Percentiles rank a stretch among this genome's conserved stretches.
Evolutionary conservation across 352 stramenopile genomes (phyloP).

Genomic region (Phytophthora multivora): DNA sequence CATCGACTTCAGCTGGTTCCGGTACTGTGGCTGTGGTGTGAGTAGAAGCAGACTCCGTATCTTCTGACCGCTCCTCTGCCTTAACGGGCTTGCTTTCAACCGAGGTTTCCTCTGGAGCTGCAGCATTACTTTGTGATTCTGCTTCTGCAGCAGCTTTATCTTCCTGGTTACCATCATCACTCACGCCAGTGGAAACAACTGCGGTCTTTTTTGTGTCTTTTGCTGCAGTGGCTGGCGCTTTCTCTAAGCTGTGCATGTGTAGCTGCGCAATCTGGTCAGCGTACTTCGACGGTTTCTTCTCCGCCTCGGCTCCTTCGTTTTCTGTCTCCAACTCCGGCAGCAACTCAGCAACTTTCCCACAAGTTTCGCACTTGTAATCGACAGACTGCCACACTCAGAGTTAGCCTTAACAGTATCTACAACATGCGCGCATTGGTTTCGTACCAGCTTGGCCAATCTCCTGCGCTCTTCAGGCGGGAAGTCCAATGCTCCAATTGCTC

Average conservation of each 20-base stretch:
- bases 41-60: not conserved
- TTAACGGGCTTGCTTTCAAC: constrained; percentile 8
- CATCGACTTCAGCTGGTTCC: constrained; percentile 4
- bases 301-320: constrained; percentile 18
- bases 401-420: too few relatives aligned
- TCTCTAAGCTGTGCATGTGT: constrained; percentile 79
- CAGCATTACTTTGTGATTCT: not conserved
- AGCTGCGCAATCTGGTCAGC: constrained; percentile 80
- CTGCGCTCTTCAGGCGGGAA: constrained; percentile 72
- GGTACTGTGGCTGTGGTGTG: constrained; percentile 1
- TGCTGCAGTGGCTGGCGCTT: constrained; percentile 1
- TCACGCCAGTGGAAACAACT: not conserved
- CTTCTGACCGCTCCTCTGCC: constrained; percentile 9
- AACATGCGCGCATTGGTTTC: not conserved
- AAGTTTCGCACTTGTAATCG: constrained; percentile 81
- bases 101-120: not conserved
- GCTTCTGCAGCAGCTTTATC: not conserved
- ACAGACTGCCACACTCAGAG: constrained; percentile 47
- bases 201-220: constrained; percentile 19
- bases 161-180: constrained; percentile 1
- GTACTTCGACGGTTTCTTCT: constrained; percentile 69
- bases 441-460: constrained; percentile 66
- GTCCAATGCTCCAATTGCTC: constrained; percentile 82
- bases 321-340: constrained; percentile 55
- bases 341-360: constrained; percentile 66